Conservation (phyloP, 148 eudicot genomes). For the Fagopyrum esculentum region DNA sequence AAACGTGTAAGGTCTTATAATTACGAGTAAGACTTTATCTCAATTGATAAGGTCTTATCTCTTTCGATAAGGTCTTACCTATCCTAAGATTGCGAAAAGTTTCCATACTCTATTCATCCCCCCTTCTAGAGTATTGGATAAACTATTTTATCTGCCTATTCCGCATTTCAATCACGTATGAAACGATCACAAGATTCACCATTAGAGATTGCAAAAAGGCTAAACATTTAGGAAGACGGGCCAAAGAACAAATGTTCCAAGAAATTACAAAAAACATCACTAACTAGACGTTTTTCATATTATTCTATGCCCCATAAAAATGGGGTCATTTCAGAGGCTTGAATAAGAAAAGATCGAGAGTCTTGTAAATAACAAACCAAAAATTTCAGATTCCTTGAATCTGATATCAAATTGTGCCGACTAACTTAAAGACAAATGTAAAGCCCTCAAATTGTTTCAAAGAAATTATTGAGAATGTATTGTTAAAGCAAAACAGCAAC, state of each 20-base stretch:
- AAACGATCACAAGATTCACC: background rate
- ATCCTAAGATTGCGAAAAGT: no score
- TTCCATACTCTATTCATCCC: no score
- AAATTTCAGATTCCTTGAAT: slow-evolving; percentile 3
- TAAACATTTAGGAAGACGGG: background rate
- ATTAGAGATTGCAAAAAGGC: background rate
- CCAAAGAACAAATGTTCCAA: background rate
- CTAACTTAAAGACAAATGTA: background rate
- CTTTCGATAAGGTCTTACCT: no score
- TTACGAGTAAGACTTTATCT: no score
- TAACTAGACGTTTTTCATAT: background rate
- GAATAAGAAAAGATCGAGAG: background rate
- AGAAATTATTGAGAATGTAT: background rate
- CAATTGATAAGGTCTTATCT: no score
- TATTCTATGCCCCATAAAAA: background rate
- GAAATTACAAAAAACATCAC: background rate
- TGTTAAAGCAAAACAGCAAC: background rate
- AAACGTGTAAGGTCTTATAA: no score
- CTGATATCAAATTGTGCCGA: background rate
- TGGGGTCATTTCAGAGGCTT: background rate
- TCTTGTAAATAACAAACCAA: background rate
- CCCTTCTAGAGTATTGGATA: no score
- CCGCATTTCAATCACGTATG: no score
- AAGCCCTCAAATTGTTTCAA: background rate
- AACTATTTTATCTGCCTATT: no score